A percentile compares a stretch with the other conserved stretches of the same genome.
phyloP scores from a whole-genome alignment of 768 basidiomycete species.

The Amanita phalloides region DNA sequence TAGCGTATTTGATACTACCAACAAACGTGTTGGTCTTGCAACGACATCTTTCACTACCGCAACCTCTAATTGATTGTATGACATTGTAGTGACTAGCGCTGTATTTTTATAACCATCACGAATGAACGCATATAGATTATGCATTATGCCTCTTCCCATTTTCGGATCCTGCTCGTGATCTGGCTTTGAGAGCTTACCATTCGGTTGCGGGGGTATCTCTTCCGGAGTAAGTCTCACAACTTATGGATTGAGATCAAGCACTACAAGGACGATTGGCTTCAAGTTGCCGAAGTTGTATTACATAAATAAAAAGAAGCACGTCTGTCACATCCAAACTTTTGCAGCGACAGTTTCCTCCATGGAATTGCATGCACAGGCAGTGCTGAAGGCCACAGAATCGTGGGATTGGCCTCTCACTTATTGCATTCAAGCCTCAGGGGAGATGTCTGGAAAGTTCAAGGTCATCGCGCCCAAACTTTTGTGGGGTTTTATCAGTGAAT shows the following conservation, averaged over 20 bases:
- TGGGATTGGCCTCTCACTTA: constrained; percentile 12
- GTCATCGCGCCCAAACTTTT: constrained; percentile 8
- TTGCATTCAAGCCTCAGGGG: constrained; percentile 4
- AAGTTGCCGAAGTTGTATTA: too few relatives aligned
- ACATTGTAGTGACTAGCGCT: neutral
- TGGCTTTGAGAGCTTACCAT: too few relatives aligned
- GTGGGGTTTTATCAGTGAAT: constrained; percentile 11
- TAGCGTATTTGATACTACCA: constrained; percentile 41
- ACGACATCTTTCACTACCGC: neutral
- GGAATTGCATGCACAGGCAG: constrained; percentile 11
- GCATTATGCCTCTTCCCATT: too few relatives aligned
- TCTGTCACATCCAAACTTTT: too few relatives aligned
- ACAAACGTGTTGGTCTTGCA: neutral
- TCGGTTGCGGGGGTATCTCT: too few relatives aligned
- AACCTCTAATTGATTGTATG: neutral
- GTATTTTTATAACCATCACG: neutral
- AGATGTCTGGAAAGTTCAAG: constrained; percentile 7
- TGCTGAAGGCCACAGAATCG: constrained; percentile 10
- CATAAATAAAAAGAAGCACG: too few relatives aligned
- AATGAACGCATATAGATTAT: too few relatives aligned
- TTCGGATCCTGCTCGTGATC: too few relatives aligned
- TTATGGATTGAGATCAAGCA: too few relatives aligned
- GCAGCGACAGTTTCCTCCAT: neutral
- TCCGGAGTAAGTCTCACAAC: too few relatives aligned
- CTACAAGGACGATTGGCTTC: too few relatives aligned